phyloP scores from a whole-genome alignment of 371 early-diverging fungal genomes.

The Mortierella sp. region DNA sequence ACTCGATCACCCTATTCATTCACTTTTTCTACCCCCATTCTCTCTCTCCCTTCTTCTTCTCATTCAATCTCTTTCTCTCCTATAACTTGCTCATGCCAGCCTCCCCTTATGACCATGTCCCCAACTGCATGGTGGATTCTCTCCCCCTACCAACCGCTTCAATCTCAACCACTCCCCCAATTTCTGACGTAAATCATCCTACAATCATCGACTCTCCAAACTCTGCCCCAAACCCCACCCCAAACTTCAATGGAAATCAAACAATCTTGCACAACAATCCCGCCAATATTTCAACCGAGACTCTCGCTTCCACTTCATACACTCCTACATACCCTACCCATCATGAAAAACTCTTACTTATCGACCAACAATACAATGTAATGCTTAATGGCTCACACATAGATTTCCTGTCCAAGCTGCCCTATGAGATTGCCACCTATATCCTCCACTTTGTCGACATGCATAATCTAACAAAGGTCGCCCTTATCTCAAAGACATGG shows the following conservation, averaged over 20 bases:
- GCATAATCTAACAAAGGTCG: slow-evolving; percentile 59
- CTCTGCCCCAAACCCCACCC: neutral
- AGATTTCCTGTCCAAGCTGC: slow-evolving; percentile 67
- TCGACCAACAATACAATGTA: slow-evolving; percentile 28
- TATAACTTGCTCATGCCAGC: neutral
- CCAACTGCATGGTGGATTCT: neutral
- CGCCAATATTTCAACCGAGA: neutral
- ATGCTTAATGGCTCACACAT: slow-evolving; percentile 40
- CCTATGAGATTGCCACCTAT: slow-evolving; percentile 68
- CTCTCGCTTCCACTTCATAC: neutral
- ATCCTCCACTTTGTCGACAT: slow-evolving; percentile 66
- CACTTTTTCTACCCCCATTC: neutral
- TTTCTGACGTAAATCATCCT: neutral
- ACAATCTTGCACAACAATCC: too few species aligned
- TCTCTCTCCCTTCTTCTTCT: neutral
- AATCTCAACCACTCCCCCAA: slow-evolving; percentile 1
- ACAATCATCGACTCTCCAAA: neutral
- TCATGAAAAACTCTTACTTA: slow-evolving; percentile 12
- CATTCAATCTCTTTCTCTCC: neutral
- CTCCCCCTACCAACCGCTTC: neutral
- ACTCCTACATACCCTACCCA: slow-evolving; percentile 13
- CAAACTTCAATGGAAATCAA: neutral
- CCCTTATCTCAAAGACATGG: slow-evolving; percentile 69
- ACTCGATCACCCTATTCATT: neutral
- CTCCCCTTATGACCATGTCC: neutral